Percentiles rank a stretch among this genome's conserved stretches.
Evolutionary conservation across 352 stramenopile genomes (phyloP).

Genomic region (Phytophthora ohioensis): DNA sequence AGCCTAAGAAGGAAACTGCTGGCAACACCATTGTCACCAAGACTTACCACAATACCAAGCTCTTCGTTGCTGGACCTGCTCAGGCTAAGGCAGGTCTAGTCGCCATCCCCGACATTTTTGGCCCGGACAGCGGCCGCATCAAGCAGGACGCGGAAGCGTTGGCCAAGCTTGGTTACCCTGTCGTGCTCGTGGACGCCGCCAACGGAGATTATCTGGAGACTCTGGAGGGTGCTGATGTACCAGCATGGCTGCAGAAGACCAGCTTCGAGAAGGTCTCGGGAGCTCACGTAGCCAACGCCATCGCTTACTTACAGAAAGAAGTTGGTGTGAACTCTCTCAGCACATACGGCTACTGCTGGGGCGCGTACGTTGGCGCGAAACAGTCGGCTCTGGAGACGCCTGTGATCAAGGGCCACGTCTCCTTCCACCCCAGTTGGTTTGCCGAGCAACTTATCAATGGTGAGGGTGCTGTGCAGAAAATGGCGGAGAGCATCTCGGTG

Average conservation of each 20-base stretch:
- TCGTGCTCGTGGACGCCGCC: conserved; percentile 42
- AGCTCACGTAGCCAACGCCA: conserved; percentile 23
- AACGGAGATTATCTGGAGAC: conserved; percentile 36
- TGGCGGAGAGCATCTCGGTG: conserved; percentile 36
- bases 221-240: conserved; percentile 8
- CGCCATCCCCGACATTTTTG: conserved; percentile 46
- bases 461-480: conserved; percentile 36
- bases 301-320: conserved; percentile 36
- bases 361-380: conserved; percentile 36
- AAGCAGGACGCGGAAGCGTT: conserved; percentile 44
- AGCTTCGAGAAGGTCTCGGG: conserved; percentile 25
- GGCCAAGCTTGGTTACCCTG: conserved; percentile 44
- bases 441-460: conserved; percentile 38
- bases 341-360: conserved; percentile 55
- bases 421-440: conserved; percentile 50
- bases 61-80: conserved; percentile 35
- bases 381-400: conserved; percentile 18
- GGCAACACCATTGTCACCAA: conserved; percentile 18
- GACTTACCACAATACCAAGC: conserved; percentile 28
- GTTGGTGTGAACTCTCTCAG: conserved; percentile 30
- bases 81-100: conserved; percentile 42
- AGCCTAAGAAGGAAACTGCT: conserved; percentile 19
- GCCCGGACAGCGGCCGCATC: conserved; percentile 43
- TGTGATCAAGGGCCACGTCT: conserved; percentile 44
- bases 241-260: conserved; percentile 32